These are phyloP conservation scores for Phytophthora rubi DNA, from an alignment of 352 stramenopile species.

Conservation along the genomic window DNA sequence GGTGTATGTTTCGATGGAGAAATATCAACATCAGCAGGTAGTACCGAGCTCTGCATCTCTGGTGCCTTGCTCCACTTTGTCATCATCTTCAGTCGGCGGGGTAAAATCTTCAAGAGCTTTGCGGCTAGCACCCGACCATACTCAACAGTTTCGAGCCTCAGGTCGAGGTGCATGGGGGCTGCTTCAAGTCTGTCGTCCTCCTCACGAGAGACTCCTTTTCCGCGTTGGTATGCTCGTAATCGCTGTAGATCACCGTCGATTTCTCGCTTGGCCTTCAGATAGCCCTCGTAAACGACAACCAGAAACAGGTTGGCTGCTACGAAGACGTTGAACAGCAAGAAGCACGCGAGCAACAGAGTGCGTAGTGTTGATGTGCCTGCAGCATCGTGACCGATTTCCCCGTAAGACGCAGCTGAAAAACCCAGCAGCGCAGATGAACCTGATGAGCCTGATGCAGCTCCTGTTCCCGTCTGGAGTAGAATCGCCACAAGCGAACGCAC, in stretches of 20 bases:
- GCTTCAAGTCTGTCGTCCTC: conserved; percentile 16
- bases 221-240: background rate
- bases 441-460: conserved; percentile 2
- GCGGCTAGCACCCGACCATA: conserved; percentile 5
- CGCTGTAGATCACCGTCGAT: conserved; percentile 21
- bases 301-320: conserved; percentile 57
- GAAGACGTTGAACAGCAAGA: conserved; percentile 52
- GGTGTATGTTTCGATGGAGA: background rate
- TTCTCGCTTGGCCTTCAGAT: conserved; percentile 40
- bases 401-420: conserved; percentile 10
- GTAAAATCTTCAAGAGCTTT: conserved; percentile 7
- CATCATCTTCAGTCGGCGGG: background rate
- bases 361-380: conserved; percentile 33
- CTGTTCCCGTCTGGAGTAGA: conserved; percentile 38
- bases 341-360: conserved; percentile 46
- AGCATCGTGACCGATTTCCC: conserved; percentile 29
- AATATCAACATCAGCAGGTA: conserved; percentile 8
- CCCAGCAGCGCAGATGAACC: conserved; percentile 15
- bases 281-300: conserved; percentile 51
- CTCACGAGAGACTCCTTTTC: background rate
- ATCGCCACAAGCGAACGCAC: conserved; percentile 47
- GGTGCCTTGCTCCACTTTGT: conserved; percentile 3
- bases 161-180: conserved; percentile 24
- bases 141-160: conserved; percentile 2
- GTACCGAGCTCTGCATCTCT: conserved; percentile 27